phyloP scores from a whole-genome alignment of 208 protist genomes.

The Trypanosoma melophagium region DNA sequence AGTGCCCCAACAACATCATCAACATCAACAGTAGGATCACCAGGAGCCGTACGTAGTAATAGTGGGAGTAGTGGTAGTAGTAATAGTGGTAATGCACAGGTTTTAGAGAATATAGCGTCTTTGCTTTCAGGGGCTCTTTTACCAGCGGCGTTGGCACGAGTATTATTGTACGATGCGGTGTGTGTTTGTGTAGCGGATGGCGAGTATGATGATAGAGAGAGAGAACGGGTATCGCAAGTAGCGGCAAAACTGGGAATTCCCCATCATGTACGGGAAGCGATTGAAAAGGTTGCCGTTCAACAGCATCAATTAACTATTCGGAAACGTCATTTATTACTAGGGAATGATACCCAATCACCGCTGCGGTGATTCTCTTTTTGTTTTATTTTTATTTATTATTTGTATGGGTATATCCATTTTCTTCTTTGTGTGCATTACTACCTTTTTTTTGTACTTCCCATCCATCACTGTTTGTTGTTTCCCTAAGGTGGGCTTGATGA shows the following conservation, averaged over 20 bases:
- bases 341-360: slow-evolving; percentile 19
- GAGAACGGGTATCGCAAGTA: slow-evolving; percentile 52
- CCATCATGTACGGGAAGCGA: slow-evolving; percentile 53
- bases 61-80: slow-evolving; percentile 2
- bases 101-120: slow-evolving; percentile 31
- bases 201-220: slow-evolving; percentile 51
- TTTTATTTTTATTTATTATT: slow-evolving; percentile 8
- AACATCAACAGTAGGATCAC: too few relatives aligned
- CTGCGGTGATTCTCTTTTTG: background rate
- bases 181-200: slow-evolving; percentile 56
- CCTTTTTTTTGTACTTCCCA: slow-evolving; percentile 5
- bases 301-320: slow-evolving; percentile 54
- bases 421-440: background rate
- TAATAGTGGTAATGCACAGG: background rate
- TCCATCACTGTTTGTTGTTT: background rate
- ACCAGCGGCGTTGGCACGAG: slow-evolving; percentile 44
- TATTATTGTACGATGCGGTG: slow-evolving; percentile 73
- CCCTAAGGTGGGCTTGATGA: background rate
- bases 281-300: slow-evolving; percentile 62
- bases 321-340: slow-evolving; percentile 47
- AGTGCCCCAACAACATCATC: background rate
- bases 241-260: slow-evolving; percentile 62
- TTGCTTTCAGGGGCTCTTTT: slow-evolving; percentile 51
- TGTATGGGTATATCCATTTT: background rate
- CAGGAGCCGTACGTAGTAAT: too few relatives aligned